Conservation (phyloP, 2,329 filamentous ascomycete species). For the Fusarium oligoseptatum region DNA sequence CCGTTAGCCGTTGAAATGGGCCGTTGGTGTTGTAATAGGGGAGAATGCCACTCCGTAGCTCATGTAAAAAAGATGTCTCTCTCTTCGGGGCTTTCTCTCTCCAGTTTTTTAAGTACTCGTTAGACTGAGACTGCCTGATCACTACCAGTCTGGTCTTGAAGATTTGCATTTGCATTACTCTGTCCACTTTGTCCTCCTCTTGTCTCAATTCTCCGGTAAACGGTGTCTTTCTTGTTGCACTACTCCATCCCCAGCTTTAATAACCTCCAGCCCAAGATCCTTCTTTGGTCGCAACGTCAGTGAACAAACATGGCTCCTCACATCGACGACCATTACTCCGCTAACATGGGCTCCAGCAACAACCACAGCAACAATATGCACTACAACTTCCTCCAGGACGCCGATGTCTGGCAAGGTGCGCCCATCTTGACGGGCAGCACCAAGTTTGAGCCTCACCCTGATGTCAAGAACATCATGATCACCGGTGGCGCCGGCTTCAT, state of each 20-base stretch:
- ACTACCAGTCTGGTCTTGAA: neutral
- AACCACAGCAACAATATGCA: neutral
- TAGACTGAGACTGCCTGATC: neutral
- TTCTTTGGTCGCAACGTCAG: neutral
- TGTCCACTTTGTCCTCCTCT: neutral
- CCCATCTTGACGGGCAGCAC: constrained; percentile 78
- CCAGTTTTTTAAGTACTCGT: neutral
- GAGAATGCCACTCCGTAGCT: neutral
- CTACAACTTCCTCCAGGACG: constrained; percentile 46
- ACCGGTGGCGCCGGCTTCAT: constrained; percentile 90
- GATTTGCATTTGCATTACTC: neutral
- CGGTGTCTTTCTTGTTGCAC: neutral
- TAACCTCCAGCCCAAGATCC: neutral
- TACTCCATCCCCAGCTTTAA: neutral
- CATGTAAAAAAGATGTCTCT: constrained; percentile 1
- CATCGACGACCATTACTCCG: neutral
- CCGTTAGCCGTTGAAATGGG: constrained; percentile 2
- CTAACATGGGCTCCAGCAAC: neutral
- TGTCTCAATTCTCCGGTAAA: neutral
- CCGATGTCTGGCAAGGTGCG: constrained; percentile 78
- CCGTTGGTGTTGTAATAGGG: neutral
- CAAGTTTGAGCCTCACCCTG: constrained; percentile 75
- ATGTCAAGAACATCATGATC: constrained; percentile 85
- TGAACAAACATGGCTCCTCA: neutral
- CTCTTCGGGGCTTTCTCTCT: neutral